These are phyloP conservation scores for Geotrichum europaeum DNA, from an alignment of 1,139 yeast genomes.

Conservation along the genomic window DNA sequence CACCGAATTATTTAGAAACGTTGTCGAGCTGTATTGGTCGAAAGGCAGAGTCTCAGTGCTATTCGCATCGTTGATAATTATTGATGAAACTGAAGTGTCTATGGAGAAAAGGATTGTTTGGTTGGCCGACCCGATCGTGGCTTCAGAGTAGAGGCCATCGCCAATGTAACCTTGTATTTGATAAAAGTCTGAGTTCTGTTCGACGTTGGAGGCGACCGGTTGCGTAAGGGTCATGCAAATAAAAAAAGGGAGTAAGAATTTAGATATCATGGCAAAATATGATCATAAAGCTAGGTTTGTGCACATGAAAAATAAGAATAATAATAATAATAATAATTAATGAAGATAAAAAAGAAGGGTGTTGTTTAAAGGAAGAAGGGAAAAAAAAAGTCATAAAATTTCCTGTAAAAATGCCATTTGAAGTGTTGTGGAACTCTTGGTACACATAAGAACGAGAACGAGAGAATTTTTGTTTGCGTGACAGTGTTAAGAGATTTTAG, in stretches of 20 bases:
- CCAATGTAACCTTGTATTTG: background rate
- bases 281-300: background rate
- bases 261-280: background rate
- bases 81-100: slow-evolving; percentile 4
- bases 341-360: background rate
- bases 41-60: slow-evolving; percentile 7
- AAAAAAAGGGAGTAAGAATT: background rate
- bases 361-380: background rate
- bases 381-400: background rate
- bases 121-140: slow-evolving; percentile 1
- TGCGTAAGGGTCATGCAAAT: background rate
- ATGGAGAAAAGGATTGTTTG: slow-evolving; percentile 4
- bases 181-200: background rate
- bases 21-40: slow-evolving; percentile 16
- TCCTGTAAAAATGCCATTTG: background rate
- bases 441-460: background rate
- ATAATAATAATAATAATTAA: background rate
- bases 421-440: background rate
- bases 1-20: slow-evolving; percentile 6
- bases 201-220: background rate
- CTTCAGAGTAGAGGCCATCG: slow-evolving; percentile 4
- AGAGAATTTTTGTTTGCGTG: background rate
- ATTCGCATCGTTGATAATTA: background rate
- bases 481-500: background rate
- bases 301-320: background rate